phyloP scores from a whole-genome alignment of 2,329 filamentous ascomycete species.

The Penicillium sp. region DNA sequence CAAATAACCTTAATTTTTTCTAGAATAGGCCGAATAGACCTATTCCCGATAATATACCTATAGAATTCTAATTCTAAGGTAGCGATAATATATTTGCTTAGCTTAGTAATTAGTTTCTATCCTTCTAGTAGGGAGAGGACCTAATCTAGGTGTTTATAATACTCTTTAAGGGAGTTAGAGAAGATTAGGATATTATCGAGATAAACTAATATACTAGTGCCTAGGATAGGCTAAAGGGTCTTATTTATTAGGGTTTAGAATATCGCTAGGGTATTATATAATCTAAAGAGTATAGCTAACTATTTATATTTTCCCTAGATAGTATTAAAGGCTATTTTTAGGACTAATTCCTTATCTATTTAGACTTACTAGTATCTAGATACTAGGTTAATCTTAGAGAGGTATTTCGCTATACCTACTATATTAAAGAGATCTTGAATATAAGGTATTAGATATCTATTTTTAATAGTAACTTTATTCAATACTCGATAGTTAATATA shows the following conservation, averaged over 20 bases:
- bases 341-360: background rate
- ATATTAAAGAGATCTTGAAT: background rate
- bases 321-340: background rate
- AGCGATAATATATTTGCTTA: constrained; percentile 4
- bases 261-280: background rate
- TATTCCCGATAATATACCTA: background rate
- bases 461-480: background rate
- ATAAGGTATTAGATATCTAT: background rate
- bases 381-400: background rate
- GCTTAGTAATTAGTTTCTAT: constrained; percentile 1
- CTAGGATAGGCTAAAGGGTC: constrained; percentile 1
- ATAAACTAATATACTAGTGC: constrained; percentile 2
- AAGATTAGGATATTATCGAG: constrained; percentile 7
- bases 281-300: constrained; percentile 3
- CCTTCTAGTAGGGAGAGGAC: constrained; percentile 2
- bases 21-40: constrained; percentile 12
- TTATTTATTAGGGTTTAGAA: constrained; percentile 3
- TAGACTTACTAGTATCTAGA: background rate
- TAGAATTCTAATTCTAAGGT: background rate
- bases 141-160: constrained; percentile 1
- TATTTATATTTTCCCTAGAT: constrained; percentile 1
- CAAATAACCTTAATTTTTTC: constrained; percentile 15
- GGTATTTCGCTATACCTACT: background rate
- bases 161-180: background rate
- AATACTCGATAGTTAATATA: background rate